Evolutionary conservation across 2,329 filamentous ascomycete species (phyloP).

Genomic region (Ceratocystis variospora): DNA sequence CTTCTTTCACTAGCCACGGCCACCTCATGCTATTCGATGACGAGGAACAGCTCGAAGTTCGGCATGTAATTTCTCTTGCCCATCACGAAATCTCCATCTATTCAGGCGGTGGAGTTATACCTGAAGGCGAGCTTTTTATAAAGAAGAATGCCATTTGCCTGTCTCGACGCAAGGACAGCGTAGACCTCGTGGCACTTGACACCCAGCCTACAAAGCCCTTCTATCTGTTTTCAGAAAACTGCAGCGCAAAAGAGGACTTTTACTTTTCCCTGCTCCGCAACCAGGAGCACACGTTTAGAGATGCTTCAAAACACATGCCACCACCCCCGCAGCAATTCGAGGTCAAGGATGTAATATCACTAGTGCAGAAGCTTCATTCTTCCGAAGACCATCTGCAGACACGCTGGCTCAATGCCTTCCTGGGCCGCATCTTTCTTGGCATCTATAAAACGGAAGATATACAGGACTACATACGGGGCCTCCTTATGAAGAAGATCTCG

Average conservation of each 20-base stretch:
- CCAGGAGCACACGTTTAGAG: constrained; percentile 50
- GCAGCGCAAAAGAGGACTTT: constrained; percentile 95
- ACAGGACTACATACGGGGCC: constrained; percentile 63
- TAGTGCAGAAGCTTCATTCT: constrained; percentile 83
- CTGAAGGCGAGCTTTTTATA: constrained; percentile 88
- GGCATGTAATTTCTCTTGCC: constrained; percentile 84
- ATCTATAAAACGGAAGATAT: constrained; percentile 74
- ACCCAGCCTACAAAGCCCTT: constrained; percentile 61
- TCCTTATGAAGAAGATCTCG: constrained; percentile 92
- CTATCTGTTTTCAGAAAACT: constrained; percentile 87
- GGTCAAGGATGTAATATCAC: constrained; percentile 69
- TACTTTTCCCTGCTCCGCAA: constrained; percentile 85
- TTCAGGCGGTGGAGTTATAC: constrained; percentile 61
- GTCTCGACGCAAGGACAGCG: constrained; percentile 45
- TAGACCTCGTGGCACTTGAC: constrained; percentile 42
- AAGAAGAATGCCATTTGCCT: constrained; percentile 84
- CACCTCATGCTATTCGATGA: constrained; percentile 98
- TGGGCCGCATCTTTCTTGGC: constrained; percentile 77
- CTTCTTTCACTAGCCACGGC: constrained; percentile 51
- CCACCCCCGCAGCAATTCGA: constrained; percentile 61
- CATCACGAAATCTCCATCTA: constrained; percentile 79
- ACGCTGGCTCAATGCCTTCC: constrained; percentile 82
- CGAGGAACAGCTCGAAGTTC: constrained; percentile 84
- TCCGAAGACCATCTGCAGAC: constrained; percentile 83
- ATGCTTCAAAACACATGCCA: constrained; percentile 29